These are phyloP conservation scores for Leishmania tarentolae DNA, from an alignment of 208 protist genomes.

Conservation along the genomic window DNA sequence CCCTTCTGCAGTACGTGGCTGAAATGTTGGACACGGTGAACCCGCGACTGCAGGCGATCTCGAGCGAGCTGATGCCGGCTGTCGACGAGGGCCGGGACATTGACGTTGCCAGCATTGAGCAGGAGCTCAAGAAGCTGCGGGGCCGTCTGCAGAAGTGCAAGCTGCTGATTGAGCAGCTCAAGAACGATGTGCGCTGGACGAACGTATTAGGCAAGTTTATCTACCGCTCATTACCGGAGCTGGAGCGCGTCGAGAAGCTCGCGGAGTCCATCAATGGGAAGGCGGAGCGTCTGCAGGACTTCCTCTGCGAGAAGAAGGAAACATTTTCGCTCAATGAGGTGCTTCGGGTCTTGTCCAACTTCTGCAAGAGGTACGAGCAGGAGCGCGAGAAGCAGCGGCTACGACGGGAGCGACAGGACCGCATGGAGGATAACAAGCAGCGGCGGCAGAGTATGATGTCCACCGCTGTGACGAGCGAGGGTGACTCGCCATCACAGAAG, in stretches of 20 bases:
- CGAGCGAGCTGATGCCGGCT: conserved; percentile 56
- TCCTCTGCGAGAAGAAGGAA: conserved; percentile 56
- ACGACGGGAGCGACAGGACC: conserved; percentile 10
- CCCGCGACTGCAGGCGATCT: conserved; percentile 45
- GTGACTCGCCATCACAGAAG: neutral
- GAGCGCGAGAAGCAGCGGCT: conserved; percentile 41
- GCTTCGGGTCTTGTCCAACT: conserved; percentile 51
- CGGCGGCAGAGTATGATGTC: neutral
- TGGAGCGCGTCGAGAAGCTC: conserved; percentile 58
- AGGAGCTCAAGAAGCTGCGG: conserved; percentile 54
- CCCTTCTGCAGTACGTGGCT: conserved; percentile 60
- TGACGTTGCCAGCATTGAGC: conserved; percentile 53
- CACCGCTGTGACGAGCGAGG: neutral
- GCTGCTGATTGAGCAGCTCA: conserved; percentile 46
- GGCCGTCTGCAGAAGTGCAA: conserved; percentile 49
- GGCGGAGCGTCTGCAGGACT: conserved; percentile 49
- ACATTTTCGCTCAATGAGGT: conserved; percentile 61
- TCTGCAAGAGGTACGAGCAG: conserved; percentile 65
- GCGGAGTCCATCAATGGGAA: conserved; percentile 44
- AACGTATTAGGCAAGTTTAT: conserved; percentile 73
- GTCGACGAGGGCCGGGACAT: conserved; percentile 56
- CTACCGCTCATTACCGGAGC: conserved; percentile 34
- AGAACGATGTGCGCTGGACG: conserved; percentile 59
- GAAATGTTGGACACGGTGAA: conserved; percentile 42
- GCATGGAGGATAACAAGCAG: conserved; percentile 10